A percentile compares a stretch with the other conserved stretches of the same genome.
Conservation (phyloP, 805 yeast species). For the Wickerhamiella shivajii region DNA sequence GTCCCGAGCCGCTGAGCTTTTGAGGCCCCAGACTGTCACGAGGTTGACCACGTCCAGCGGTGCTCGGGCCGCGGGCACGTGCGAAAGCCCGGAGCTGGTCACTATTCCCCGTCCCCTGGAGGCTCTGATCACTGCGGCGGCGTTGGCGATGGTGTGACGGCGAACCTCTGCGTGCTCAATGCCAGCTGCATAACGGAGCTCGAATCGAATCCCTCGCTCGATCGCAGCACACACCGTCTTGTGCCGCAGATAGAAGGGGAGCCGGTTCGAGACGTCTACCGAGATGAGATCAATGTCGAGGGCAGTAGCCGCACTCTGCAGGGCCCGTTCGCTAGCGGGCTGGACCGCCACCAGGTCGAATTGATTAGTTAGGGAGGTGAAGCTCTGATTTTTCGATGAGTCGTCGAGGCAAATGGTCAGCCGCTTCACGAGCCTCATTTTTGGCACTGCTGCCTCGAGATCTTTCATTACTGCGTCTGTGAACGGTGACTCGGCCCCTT, state of each 20-base stretch:
- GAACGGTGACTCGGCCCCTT: constrained; percentile 12
- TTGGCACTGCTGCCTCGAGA: constrained; percentile 26
- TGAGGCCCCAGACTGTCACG: constrained; percentile 55
- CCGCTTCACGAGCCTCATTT: constrained; percentile 46
- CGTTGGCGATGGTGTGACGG: constrained; percentile 53
- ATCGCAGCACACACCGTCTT: constrained; percentile 73
- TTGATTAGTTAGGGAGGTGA: constrained; percentile 29
- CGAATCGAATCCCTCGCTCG: constrained; percentile 69
- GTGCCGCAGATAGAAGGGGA: constrained; percentile 70
- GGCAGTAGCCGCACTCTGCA: constrained; percentile 57
- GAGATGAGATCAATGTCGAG: constrained; percentile 74
- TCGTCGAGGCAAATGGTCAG: constrained; percentile 67
- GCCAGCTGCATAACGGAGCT: constrained; percentile 46
- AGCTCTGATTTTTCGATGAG: constrained; percentile 56
- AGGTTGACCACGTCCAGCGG: constrained; percentile 55
- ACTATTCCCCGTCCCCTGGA: constrained; percentile 69
- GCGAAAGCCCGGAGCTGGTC: constrained; percentile 58
- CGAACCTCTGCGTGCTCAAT: constrained; percentile 32
- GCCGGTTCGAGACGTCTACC: constrained; percentile 44
- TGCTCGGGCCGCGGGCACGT: constrained; percentile 37
- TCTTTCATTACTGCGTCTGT: constrained; percentile 18
- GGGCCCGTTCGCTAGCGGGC: constrained; percentile 66
- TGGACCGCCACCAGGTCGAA: constrained; percentile 75
- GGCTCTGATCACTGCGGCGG: constrained; percentile 62
- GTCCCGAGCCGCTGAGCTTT: constrained; percentile 42